These are phyloP conservation scores for Cutaneotrichosporon dermatis DNA, from an alignment of 1,284 basidiomycete genomes.

Conservation along the genomic window DNA sequence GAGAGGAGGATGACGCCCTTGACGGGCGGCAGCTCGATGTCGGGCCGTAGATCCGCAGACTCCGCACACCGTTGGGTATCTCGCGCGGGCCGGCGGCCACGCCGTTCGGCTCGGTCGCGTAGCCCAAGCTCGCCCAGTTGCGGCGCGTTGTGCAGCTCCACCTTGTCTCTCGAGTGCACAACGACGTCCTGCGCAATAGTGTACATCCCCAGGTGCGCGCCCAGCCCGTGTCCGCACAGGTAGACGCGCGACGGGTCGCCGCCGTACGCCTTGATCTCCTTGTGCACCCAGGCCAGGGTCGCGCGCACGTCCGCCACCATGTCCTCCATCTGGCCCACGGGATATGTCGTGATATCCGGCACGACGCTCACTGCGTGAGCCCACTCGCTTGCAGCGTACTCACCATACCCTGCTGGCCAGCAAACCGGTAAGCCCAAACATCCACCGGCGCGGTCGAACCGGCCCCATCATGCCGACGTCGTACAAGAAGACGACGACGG, in stretches of 20 bases:
- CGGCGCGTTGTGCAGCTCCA: conserved; percentile 19
- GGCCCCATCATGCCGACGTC: conserved; percentile 27
- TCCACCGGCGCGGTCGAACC: conserved; percentile 18
- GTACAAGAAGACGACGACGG: conserved; percentile 27
- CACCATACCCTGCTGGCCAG: conserved; percentile 29
- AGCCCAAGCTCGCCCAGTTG: conserved; percentile 13
- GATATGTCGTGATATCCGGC: conserved; percentile 27
- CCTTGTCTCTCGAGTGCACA: conserved; percentile 24
- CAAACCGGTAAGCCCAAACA: conserved; percentile 22
- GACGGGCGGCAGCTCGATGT: conserved; percentile 41
- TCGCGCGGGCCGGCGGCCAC: conserved; percentile 3
- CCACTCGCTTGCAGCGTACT: not conserved
- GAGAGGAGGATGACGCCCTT: conserved; percentile 46
- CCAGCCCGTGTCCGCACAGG: conserved; percentile 45
- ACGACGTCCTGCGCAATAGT: conserved; percentile 35
- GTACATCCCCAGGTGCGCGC: conserved; percentile 46
- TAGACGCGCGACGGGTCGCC: conserved; percentile 44
- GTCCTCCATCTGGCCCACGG: conserved; percentile 18
- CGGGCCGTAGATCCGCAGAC: conserved; percentile 42
- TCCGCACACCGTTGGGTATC: conserved; percentile 21
- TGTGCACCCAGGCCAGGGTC: conserved; percentile 20
- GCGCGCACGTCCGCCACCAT: conserved; percentile 24
- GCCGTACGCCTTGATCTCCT: conserved; percentile 25
- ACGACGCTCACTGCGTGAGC: conserved; percentile 21
- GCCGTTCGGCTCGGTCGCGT: not conserved